Percentiles rank a stretch among this genome's conserved stretches.
These are phyloP conservation scores for Inosperma sp. DNA, from an alignment of 768 basidiomycete genomes.

Conservation along the genomic window DNA sequence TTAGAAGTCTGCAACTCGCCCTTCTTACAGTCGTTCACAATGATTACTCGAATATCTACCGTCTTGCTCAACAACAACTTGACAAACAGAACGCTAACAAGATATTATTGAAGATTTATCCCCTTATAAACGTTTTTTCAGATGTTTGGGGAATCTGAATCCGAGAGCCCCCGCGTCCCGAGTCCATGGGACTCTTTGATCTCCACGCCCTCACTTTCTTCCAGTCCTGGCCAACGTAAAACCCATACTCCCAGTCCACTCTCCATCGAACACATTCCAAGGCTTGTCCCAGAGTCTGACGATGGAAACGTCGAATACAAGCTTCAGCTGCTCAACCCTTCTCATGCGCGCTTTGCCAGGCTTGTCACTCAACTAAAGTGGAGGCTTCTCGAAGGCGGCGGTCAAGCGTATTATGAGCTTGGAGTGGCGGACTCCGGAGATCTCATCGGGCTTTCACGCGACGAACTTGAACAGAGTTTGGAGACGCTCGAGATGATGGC, in stretches of 20 bases:
- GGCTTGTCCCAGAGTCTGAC: slow-evolving; percentile 74
- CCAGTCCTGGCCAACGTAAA: slow-evolving; percentile 26
- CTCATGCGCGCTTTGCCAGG: slow-evolving; percentile 69
- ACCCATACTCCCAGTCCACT: slow-evolving; percentile 31
- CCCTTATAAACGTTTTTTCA: neutral
- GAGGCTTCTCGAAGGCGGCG: slow-evolving; percentile 82
- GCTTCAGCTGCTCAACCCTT: slow-evolving; percentile 77
- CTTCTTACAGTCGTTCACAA: slow-evolving; percentile 17
- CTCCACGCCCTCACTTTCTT: slow-evolving; percentile 47
- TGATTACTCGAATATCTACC: slow-evolving; percentile 31
- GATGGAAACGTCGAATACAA: slow-evolving; percentile 95
- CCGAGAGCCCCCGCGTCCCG: slow-evolving; percentile 72
- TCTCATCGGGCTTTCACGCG: slow-evolving; percentile 70
- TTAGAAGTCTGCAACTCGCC: neutral
- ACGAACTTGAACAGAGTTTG: slow-evolving; percentile 75
- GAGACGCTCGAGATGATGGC: slow-evolving; percentile 93
- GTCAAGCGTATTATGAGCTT: slow-evolving; percentile 79
- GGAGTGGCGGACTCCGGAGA: slow-evolving; percentile 85
- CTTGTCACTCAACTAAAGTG: slow-evolving; percentile 96
- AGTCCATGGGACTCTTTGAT: slow-evolving; percentile 81
- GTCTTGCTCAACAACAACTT: slow-evolving; percentile 13
- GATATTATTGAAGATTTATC: slow-evolving; percentile 12
- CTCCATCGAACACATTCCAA: slow-evolving; percentile 43
- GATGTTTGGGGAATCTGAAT: slow-evolving; percentile 83
- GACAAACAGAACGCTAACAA: slow-evolving; percentile 9